Conservation (phyloP, 768 basidiomycete genomes). For the Kwoniella europaea region DNA sequence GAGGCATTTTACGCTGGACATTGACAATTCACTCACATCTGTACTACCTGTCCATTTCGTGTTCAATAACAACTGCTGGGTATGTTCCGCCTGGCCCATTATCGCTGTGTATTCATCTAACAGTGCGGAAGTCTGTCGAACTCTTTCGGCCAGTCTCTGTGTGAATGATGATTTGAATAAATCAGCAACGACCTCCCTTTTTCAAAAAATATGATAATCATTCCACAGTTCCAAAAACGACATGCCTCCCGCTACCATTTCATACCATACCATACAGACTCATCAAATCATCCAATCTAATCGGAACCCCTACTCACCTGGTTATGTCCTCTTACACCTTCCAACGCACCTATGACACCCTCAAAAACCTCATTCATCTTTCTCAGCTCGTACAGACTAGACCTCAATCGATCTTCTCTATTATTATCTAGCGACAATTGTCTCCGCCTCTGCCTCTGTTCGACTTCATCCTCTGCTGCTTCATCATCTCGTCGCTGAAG, state of each 20-base stretch:
- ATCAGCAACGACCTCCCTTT: no score
- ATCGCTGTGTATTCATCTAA: conserved; percentile 58
- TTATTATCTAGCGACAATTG: background rate
- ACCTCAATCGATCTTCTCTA: conserved; percentile 39
- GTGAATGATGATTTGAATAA: no score
- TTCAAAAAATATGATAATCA: no score
- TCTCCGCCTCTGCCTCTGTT: background rate
- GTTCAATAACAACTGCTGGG: conserved; percentile 56
- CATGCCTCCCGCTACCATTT: no score
- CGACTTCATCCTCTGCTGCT: background rate
- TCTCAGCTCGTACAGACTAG: conserved; percentile 54
- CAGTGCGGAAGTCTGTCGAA: conserved; percentile 53
- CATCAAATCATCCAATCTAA: no score
- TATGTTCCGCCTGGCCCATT: conserved; percentile 59
- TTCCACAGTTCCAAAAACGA: no score
- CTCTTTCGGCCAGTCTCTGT: conserved; percentile 44
- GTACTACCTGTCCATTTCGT: conserved; percentile 55
- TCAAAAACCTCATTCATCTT: conserved; percentile 58
- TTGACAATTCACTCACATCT: conserved; percentile 46
- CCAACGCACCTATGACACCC: conserved; percentile 45
- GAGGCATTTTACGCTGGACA: no score
- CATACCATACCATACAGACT: no score
- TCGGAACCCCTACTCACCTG: conserved; percentile 41
- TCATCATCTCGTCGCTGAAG: background rate
- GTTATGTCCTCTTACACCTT: conserved; percentile 53